These are phyloP conservation scores for Globisporangium barbulae DNA, from an alignment of 352 stramenopile genomes.

Conservation along the genomic window DNA sequence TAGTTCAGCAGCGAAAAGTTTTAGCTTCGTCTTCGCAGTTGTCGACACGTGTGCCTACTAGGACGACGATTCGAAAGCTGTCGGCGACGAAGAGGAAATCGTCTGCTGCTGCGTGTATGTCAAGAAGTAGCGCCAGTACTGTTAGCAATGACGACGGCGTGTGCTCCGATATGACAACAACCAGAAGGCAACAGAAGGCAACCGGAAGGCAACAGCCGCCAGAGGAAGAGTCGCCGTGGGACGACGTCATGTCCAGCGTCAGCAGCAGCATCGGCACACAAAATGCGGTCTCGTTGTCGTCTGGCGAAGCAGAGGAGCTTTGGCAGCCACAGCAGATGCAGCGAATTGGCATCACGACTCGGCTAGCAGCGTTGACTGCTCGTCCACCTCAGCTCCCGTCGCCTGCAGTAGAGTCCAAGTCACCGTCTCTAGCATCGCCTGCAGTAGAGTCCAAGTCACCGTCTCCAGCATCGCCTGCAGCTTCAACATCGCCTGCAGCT, in stretches of 20 bases:
- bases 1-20: too few relatives aligned
- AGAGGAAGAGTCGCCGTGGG: not conserved
- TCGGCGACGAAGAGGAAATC: slow-evolving; percentile 4
- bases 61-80: slow-evolving; percentile 2
- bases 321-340: not conserved
- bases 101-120: not conserved
- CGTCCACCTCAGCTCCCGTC: not conserved
- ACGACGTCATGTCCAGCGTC: not conserved
- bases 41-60: not conserved
- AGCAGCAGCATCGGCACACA: not conserved
- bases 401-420: not conserved
- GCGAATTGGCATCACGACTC: too few relatives aligned
- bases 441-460: not conserved
- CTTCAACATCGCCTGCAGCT: not conserved
- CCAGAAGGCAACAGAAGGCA: not conserved
- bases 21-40: not conserved
- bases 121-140: not conserved
- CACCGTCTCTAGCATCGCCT: not conserved
- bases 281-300: not conserved
- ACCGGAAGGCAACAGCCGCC: not conserved
- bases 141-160: not conserved
- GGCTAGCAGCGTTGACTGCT: not conserved
- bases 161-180: not conserved
- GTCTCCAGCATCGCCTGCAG: not conserved
- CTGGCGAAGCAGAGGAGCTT: not conserved